Base-by-base conservation (phyloP, 2,329 filamentous ascomycete species). In the Didymella pomorum region DNA sequence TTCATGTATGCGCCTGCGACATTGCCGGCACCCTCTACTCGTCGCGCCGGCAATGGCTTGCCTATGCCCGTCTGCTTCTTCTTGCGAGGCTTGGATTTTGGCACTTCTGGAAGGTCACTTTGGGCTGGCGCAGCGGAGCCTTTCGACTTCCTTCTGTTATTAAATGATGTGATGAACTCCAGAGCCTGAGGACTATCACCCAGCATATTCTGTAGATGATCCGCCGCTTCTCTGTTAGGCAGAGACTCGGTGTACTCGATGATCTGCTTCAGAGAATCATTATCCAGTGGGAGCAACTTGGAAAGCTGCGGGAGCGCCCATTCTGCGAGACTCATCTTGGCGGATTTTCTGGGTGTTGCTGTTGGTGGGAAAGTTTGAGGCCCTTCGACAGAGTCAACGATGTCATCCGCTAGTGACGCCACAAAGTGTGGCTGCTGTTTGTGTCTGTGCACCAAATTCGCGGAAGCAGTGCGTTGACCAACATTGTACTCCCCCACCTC, bases 141-240 rank as follows among this genome's bases (percentile, higher is more conserved):
- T 28, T 71, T 76, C 28, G 76, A 72, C 51, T 74, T 76, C 60
- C 86, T 80, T 54, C 85, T 86, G 3, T 88, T 85, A 73, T 97
- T 98, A 78, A 90, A 91, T 11, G 84, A 85, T 21, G 87, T 82
- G 60, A 91, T 90, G 71, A 91, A 91, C 66, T 91, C 88, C 50
- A 91, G 76, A 2, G 86, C 84, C 67, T 90, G 87, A 1, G 93
- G 86, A 7, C 91, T 93, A 75, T 96, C 92, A 48, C 94, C 95
- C 0, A 99, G 85, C 52, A 99, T 82, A 71, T 95, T 92, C 75
- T 88, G 90, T 61, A 99, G 89, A 76, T 98, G 92, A 41, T 93
- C 88, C 49, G 87, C 92, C 14, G 92, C 91, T 63, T 89, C 90
- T 50, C 87, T 79, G 71, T 90, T 93, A 20, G 92, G 87, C 9